Percentiles rank a stretch among this genome's conserved stretches.
These are phyloP conservation scores for Astraeus odoratus DNA, from an alignment of 768 basidiomycete species.

Conservation along the genomic window DNA sequence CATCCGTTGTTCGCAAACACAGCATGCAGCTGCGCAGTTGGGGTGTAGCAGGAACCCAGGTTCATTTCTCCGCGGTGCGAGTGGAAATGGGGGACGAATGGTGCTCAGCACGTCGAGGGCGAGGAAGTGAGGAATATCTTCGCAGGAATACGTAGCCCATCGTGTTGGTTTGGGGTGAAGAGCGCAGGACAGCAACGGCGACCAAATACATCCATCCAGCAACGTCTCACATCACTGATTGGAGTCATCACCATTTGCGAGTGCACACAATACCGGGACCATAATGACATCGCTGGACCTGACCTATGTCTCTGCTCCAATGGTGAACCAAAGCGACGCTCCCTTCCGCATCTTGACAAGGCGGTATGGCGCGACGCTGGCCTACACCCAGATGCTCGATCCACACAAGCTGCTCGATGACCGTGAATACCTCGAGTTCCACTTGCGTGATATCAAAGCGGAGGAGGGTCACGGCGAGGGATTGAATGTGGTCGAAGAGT, in stretches of 20 bases:
- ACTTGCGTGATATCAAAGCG: slow-evolving; percentile 47
- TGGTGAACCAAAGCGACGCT: slow-evolving; percentile 76
- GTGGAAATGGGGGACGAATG: no score
- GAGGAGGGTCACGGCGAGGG: slow-evolving; percentile 1
- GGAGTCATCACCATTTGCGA: neutral
- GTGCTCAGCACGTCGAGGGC: no score
- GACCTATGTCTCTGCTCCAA: slow-evolving; percentile 55
- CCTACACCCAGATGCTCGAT: slow-evolving; percentile 75
- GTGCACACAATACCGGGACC: neutral
- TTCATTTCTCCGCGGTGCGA: no score
- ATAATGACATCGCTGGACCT: slow-evolving; percentile 15
- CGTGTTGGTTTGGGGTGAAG: no score
- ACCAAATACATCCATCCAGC: neutral
- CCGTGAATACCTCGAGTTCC: slow-evolving; percentile 55
- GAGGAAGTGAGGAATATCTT: no score
- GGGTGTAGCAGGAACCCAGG: no score
- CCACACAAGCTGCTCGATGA: slow-evolving; percentile 58
- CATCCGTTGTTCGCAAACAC: no score
- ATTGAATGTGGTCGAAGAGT: neutral
- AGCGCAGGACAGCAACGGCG: no score
- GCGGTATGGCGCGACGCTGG: slow-evolving; percentile 55
- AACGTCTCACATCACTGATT: no score
- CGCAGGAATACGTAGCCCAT: no score
- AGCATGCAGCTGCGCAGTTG: no score
- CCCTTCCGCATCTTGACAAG: slow-evolving; percentile 62